Evolutionary conservation across 2,329 filamentous ascomycete genomes (phyloP).

Genomic region (Aotearoamyces nothofagi): DNA sequence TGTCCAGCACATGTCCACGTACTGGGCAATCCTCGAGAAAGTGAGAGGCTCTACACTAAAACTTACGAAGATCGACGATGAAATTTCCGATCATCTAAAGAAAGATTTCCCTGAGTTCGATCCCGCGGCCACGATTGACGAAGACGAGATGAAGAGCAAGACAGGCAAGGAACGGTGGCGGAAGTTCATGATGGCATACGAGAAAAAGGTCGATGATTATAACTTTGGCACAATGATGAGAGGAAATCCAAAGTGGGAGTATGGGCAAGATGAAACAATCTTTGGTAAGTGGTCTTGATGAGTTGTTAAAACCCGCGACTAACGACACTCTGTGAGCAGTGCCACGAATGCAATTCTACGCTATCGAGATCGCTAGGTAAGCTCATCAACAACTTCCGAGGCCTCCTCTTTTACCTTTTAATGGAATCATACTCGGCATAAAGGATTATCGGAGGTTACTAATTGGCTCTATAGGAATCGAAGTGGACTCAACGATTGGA

Average conservation of each 20-base stretch:
- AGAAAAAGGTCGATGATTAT: slow-evolving; percentile 91
- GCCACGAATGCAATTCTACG: slow-evolving; percentile 67
- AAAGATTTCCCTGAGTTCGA: slow-evolving; percentile 88
- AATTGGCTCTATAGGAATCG: slow-evolving; percentile 65
- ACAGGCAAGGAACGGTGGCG: slow-evolving; percentile 87
- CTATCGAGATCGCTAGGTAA: slow-evolving; percentile 58
- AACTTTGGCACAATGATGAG: slow-evolving; percentile 96
- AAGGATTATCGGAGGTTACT: too few species aligned
- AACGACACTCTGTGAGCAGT: slow-evolving; percentile 21
- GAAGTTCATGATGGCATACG: slow-evolving; percentile 84
- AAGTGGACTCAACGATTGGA: slow-evolving; percentile 87
- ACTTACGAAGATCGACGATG: slow-evolving; percentile 87
- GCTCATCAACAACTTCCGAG: too few species aligned
- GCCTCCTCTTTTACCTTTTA: too few species aligned
- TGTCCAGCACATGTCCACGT: slow-evolving; percentile 91
- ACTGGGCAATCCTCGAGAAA: slow-evolving; percentile 91
- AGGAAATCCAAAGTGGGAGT: slow-evolving; percentile 63
- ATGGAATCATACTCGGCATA: too few species aligned
- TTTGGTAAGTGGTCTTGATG: slow-evolving; percentile 46
- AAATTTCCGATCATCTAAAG: slow-evolving; percentile 82
- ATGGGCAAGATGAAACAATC: slow-evolving; percentile 78
- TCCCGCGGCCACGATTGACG: slow-evolving; percentile 62
- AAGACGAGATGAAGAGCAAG: slow-evolving; percentile 97
- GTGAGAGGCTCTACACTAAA: slow-evolving; percentile 78
- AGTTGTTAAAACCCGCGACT: background rate